A percentile compares a stretch with the other conserved stretches of the same genome.
phyloP scores from a whole-genome alignment of 2,329 filamentous ascomycete genomes.

The Alternaria rosae region DNA sequence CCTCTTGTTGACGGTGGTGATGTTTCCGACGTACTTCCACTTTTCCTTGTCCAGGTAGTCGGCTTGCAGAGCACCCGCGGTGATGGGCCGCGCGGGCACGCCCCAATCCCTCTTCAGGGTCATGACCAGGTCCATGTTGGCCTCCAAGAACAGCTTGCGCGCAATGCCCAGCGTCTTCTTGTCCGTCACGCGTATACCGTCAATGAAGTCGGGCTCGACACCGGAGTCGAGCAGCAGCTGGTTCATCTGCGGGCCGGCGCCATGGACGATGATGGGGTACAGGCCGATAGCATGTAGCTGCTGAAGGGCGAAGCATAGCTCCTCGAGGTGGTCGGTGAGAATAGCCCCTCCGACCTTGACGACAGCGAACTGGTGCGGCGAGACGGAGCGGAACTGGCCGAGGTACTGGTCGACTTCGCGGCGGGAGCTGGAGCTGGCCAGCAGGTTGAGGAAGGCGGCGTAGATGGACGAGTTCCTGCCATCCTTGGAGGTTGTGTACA shows the following conservation, averaged over 20 bases:
- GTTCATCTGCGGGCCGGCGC: constrained; percentile 94
- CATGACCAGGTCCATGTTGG: constrained; percentile 92
- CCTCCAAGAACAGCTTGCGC: constrained; percentile 90
- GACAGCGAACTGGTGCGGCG: constrained; percentile 95
- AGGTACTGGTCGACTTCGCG: constrained; percentile 97
- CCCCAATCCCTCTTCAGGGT: constrained; percentile 83
- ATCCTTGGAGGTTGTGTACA: constrained; percentile 45
- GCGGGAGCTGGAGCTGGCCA: constrained; percentile 96
- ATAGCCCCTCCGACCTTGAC: constrained; percentile 99
- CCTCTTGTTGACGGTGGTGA: constrained; percentile 88
- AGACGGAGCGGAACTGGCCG: constrained; percentile 95
- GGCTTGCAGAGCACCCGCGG: constrained; percentile 86
- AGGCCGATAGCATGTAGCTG: constrained; percentile 95
- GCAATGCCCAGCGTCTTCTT: constrained; percentile 92
- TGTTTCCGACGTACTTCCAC: constrained; percentile 94
- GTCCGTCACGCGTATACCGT: constrained; percentile 94
- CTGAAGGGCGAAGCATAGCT: constrained; percentile 85
- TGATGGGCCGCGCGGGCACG: constrained; percentile 87
- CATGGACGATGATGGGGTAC: constrained; percentile 94
- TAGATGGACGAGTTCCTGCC: constrained; percentile 47
- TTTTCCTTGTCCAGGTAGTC: constrained; percentile 97
- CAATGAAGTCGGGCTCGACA: constrained; percentile 93
- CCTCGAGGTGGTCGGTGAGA: constrained; percentile 90
- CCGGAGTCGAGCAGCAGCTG: constrained; percentile 87
- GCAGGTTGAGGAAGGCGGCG: constrained; percentile 84